These are phyloP conservation scores for Blastomyces gilchristii DNA, from an alignment of 2,329 filamentous ascomycete genomes.

Conservation along the genomic window DNA sequence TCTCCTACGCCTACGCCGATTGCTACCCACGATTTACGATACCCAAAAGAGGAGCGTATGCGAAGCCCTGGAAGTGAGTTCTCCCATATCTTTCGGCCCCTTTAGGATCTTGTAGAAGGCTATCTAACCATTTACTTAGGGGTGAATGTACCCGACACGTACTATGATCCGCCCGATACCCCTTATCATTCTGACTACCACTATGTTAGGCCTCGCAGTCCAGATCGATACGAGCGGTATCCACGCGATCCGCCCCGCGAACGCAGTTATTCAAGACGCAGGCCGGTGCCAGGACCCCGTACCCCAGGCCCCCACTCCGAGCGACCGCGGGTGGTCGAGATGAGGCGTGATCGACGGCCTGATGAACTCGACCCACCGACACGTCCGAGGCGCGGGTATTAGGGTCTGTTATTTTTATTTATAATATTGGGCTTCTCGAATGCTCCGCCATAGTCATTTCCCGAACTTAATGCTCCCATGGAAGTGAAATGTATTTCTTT, in stretches of 20 bases:
- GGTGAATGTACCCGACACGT: background rate
- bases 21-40: background rate
- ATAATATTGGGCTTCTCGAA: background rate
- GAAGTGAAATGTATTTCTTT: no score
- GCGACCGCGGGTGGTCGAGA: no score
- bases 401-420: background rate
- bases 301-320: background rate
- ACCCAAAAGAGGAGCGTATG: background rate
- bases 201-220: background rate
- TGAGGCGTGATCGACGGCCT: background rate
- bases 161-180: no score
- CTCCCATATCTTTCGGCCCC: background rate
- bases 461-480: background rate
- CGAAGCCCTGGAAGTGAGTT: background rate
- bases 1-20: background rate
- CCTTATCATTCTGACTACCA: background rate
- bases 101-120: background rate
- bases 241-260: background rate
- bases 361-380: background rate
- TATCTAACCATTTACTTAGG: background rate
- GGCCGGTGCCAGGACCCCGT: background rate
- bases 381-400: background rate
- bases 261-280: conserved; percentile 2
- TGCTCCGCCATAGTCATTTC: background rate
- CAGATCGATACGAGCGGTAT: background rate